Evolutionary conservation across 164 flowering plant genomes (phyloP).

Genomic region (Umbellularia californica): DNA sequence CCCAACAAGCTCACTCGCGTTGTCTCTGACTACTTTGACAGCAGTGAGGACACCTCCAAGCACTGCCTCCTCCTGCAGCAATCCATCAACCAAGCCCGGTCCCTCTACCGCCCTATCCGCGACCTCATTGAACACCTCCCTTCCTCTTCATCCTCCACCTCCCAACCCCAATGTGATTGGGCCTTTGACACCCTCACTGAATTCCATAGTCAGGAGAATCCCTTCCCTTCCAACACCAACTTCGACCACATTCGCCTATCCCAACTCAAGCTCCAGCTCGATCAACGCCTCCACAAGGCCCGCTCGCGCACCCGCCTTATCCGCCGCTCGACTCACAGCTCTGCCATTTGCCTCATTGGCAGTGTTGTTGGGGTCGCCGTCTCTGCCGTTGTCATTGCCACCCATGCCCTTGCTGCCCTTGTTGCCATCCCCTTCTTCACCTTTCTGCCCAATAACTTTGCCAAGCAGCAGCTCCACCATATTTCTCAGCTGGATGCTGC

Average conservation of each 20-base stretch:
- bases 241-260: constrained; percentile 46
- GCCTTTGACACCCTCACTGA: constrained; percentile 41
- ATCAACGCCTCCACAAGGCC: constrained; percentile 36
- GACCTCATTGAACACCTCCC: constrained; percentile 43
- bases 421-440: constrained; percentile 25
- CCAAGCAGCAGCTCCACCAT: constrained; percentile 37
- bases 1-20: constrained; percentile 39
- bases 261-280: constrained; percentile 47
- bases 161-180: constrained; percentile 37
- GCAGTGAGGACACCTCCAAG: constrained; percentile 51
- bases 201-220: constrained; percentile 49
- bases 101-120: constrained; percentile 38
- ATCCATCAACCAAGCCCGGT: constrained; percentile 39
- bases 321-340: constrained; percentile 25
- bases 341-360: constrained; percentile 51
- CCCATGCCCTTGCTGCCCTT: constrained; percentile 42
- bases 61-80: constrained; percentile 46
- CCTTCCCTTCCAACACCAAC: constrained; percentile 44
- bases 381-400: constrained; percentile 38
- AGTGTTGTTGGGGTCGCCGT: constrained; percentile 30
- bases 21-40: constrained; percentile 52
- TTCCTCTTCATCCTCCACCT: constrained; percentile 13
- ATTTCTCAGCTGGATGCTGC: constrained; percentile 73
- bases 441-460: constrained; percentile 21
- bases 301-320: constrained; percentile 20